These are phyloP conservation scores for Chaetothyriales sp. DNA, from an alignment of 2,329 filamentous ascomycete species.

Conservation along the genomic window DNA sequence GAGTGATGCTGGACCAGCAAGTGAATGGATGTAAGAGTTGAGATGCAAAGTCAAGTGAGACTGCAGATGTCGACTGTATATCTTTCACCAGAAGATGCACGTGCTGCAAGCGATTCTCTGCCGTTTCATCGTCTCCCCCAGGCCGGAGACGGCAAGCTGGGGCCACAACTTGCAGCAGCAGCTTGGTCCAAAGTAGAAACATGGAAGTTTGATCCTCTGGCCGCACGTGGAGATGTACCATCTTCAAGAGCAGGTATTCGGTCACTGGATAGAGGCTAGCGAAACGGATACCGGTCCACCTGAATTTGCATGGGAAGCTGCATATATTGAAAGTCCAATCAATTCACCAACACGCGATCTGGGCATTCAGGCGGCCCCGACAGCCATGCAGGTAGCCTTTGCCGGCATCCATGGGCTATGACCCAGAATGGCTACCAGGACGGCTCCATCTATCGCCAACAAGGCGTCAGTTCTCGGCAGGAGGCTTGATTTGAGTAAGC, in stretches of 20 bases:
- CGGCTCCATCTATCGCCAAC: background rate
- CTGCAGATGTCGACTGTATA: background rate
- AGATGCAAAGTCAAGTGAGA: slow-evolving; percentile 1
- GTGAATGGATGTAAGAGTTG: slow-evolving; percentile 1
- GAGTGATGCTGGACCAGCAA: background rate
- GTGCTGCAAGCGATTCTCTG: background rate
- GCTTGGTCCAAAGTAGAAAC: slow-evolving; percentile 13
- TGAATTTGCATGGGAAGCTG: slow-evolving; percentile 12
- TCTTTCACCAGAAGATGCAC: background rate
- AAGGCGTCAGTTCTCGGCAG: background rate
- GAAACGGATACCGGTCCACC: slow-evolving; percentile 14
- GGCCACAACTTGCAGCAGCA: slow-evolving; percentile 6
- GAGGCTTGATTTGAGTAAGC: background rate
- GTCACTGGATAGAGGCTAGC: slow-evolving; percentile 10
- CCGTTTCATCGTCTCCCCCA: background rate
- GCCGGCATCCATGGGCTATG: slow-evolving; percentile 10
- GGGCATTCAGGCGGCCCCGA: slow-evolving; percentile 14
- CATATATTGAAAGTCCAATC: slow-evolving; percentile 14
- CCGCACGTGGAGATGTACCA: slow-evolving; percentile 10
- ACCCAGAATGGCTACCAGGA: slow-evolving; percentile 14
- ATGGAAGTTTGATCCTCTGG: slow-evolving; percentile 7
- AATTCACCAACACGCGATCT: slow-evolving; percentile 8
- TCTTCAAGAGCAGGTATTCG: slow-evolving; percentile 11
- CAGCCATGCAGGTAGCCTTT: slow-evolving; percentile 17
- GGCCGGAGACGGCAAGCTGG: slow-evolving; percentile 7